Evolutionary conservation across 331 rosid species (phyloP), one percentile per base, ranked within the genome.

Genomic region (Rhamnella rubrinervis): DNA sequence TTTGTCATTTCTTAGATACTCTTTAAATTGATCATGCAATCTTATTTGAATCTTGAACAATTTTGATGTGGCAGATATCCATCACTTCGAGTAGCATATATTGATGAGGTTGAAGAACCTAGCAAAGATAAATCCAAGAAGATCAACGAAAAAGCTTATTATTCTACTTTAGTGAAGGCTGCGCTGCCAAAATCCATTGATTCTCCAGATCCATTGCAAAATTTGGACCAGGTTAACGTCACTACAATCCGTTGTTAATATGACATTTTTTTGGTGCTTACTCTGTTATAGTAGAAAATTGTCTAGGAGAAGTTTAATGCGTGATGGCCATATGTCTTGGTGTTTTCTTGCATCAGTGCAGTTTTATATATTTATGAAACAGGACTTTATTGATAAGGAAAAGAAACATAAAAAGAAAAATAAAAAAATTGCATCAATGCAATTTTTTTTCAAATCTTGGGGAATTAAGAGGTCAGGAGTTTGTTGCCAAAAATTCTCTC

Each of bases 21-120:
- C 35, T 31, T 31, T 31, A 4, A 31, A 3, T 3, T 31, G 35
- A 31, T 44, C 14, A 44, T 44, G 49, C 4, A 40, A 44, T 44
- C 16, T 19, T 7, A 6, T 53, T 53, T 53, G 2, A 53, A 19
- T 58, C 18, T 28, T 58, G 4, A 28, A 4, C 16, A 21, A 26
- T 26, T 71, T 69, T 41, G 35, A 25, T 68, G 47, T 75, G 72
- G 82, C 80, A 95, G 99, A 71, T 86, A 95, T 73, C 99, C 99
- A 61, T 95, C 99, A 28, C 86, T 95, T 64, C 91, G 97, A 31
- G 97, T 95, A 78, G 99, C 99, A 52, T 95, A 89, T 64, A 91
- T 91, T 56, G 99, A 95, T 77, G 99, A 91, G 83, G 92, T 91
- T 61, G 99, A 95, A 77, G 95, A 89, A 71, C 80, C 97, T 70